Base-by-base conservation (phyloP, 352 stramenopile genomes). In the Globisporangium cederbergense region DNA sequence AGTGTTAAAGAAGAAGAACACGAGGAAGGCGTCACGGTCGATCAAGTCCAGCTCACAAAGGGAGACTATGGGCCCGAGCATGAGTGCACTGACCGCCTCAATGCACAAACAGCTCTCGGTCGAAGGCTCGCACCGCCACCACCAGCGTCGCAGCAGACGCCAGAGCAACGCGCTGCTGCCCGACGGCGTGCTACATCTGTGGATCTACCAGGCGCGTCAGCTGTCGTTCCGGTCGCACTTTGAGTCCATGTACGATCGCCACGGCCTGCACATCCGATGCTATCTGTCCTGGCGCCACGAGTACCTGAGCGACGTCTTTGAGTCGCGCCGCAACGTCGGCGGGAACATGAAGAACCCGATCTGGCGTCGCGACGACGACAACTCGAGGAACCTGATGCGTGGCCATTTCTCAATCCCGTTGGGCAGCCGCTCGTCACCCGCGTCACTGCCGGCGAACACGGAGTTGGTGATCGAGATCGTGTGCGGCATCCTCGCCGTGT, bases 401-500 rank as follows among this genome's bases (percentile, higher is more conserved):
- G 79, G 79, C 16, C 73, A 88, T 47, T 88, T 88, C 60, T 46
- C 52, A 1, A 32, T 71, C 16, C 45, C 46, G 14, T 20, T 71
- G 14, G 60, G 58, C 1, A 34, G 28, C 9, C 47, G 36, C 28
- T 58, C 69, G 25, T 68, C 67, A 14, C 54, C 70, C 45, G 66
- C 42, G 62, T 68, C 68, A 2, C 60, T 83, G 51, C 72, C 72
- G 7, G 67, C 67, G 30, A 77, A 83, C 28, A 74, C 75, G 32
- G 70, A 76, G 22, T 67, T 90, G 5, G 68, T 78, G 32, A 74
- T 90, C 18, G 78, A 90, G 36, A 62, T 90, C 14, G 57, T 88
- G 14, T 90, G 80, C 42, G 80, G 75, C 1, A 74, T 82, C n/a
- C 60, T 76, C 2, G 61, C 83, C 14, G 77, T 90, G 5, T 71